A percentile compares a stretch with the other conserved stretches of the same genome.
Evolutionary conservation across 2,329 filamentous ascomycete species (phyloP).

Genomic region (Claviceps arundinis): DNA sequence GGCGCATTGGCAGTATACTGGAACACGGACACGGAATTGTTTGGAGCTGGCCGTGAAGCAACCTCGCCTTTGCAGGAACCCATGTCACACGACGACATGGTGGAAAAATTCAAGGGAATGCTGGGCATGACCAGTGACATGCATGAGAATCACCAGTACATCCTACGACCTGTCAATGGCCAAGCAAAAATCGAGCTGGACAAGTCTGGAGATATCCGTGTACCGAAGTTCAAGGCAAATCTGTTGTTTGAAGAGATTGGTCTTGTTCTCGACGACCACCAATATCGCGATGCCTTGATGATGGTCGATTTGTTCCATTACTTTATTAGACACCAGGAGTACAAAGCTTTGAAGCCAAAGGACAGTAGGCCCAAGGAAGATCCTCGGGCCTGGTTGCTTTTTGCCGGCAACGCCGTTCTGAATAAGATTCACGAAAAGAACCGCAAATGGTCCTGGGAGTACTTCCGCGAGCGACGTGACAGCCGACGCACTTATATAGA

Average conservation of each 20-base stretch:
- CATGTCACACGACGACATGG: constrained; percentile 61
- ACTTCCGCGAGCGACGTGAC: constrained; percentile 83
- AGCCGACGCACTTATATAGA: constrained; percentile 81
- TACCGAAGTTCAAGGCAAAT: constrained; percentile 79
- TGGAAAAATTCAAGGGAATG: constrained; percentile 63
- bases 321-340: constrained; percentile 94
- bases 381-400: constrained; percentile 80
- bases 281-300: constrained; percentile 96
- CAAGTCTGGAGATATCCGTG: constrained; percentile 70
- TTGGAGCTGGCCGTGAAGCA: constrained; percentile 69
- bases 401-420: constrained; percentile 79
- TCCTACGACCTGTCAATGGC: constrained; percentile 89
- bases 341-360: constrained; percentile 84
- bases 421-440: constrained; percentile 93
- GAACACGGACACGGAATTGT: constrained; percentile 83
- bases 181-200: constrained; percentile 90
- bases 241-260: constrained; percentile 95
- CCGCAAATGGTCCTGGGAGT: constrained; percentile 88
- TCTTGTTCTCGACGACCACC: constrained; percentile 91
- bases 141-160: constrained; percentile 65
- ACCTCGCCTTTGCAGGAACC: constrained; percentile 32
- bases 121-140: constrained; percentile 58
- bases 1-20: constrained; percentile 90
- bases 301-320: constrained; percentile 98
- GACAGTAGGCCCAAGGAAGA: constrained; percentile 71